Conservation (phyloP, 345 rosid genomes). For the Corymbia maculata region DNA sequence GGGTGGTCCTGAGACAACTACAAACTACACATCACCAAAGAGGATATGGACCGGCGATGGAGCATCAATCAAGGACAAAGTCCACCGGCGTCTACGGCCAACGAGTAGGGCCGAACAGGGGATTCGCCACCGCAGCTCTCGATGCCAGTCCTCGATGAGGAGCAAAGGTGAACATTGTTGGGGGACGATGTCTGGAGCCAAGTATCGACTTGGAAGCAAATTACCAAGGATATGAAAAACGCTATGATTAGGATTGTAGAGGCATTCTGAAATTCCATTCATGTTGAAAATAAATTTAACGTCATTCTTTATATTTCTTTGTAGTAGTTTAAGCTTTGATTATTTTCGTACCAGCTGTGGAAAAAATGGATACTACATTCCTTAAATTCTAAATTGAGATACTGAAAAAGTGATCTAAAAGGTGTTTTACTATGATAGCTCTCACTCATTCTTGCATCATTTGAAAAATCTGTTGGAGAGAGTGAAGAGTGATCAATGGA, state of each 20-base stretch:
- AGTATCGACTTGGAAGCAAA: neutral
- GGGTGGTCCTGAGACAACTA: no score
- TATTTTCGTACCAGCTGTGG: neutral
- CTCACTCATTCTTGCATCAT: fast-evolving
- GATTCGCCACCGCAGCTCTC: no score
- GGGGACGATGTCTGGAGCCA: no score
- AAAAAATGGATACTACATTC: neutral
- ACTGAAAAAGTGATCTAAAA: neutral
- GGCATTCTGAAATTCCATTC: neutral
- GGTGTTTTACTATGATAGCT: neutral
- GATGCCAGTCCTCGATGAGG: no score
- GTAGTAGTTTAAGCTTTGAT: neutral
- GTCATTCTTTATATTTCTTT: neutral
- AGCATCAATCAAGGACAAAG: no score
- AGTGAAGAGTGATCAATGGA: neutral
- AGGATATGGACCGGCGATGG: no score
- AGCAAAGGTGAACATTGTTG: no score
- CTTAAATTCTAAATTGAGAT: neutral
- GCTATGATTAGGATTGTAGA: neutral
- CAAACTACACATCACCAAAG: no score
- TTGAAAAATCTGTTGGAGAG: neutral
- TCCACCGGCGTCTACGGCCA: no score
- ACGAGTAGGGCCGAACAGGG: no score
- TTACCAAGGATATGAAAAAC: neutral
- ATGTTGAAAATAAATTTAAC: no score